Conservation (phyloP, 192 early-diverging fungal species). For the Phycomyces nitens region DNA sequence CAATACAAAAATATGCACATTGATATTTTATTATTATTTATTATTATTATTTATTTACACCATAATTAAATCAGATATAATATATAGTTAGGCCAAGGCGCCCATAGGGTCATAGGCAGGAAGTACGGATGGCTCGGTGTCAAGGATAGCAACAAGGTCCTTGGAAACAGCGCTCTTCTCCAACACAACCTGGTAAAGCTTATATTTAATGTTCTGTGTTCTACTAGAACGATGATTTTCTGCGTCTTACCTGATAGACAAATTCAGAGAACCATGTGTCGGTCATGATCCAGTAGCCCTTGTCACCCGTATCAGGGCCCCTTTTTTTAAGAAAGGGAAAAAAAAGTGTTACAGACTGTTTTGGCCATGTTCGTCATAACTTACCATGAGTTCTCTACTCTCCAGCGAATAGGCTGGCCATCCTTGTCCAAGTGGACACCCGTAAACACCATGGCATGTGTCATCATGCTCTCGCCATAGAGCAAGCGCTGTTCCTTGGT, state of each 20-base stretch:
- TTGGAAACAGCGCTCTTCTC: conserved; percentile 61
- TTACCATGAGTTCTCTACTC: conserved; percentile 63
- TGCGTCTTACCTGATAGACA: conserved; percentile 57
- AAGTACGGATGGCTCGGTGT: conserved; percentile 61
- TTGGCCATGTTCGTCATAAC: conserved; percentile 13
- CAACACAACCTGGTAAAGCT: conserved; percentile 55
- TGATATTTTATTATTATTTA: no score
- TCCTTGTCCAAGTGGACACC: conserved; percentile 67
- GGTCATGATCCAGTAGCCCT: conserved; percentile 75
- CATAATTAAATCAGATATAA: no score
- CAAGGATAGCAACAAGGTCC: conserved; percentile 56
- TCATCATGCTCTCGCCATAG: conserved; percentile 73
- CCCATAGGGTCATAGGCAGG: conserved; percentile 81
- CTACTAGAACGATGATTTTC: neutral
- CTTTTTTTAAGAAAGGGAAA: conserved; percentile 15
- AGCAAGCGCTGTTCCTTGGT: conserved; percentile 67
- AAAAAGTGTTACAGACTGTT: neutral
- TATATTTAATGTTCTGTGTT: neutral
- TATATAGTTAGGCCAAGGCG: conserved; percentile 51
- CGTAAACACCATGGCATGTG: conserved; percentile 78
- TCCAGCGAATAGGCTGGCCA: conserved; percentile 66
- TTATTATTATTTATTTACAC: no score
- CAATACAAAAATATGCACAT: no score
- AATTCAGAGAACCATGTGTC: conserved; percentile 76
- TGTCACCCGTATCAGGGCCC: conserved; percentile 62